Evolutionary conservation across 208 protist species (phyloP), one percentile per base, ranked within the genome.

Genomic region (Leishmania guyanensis): DNA sequence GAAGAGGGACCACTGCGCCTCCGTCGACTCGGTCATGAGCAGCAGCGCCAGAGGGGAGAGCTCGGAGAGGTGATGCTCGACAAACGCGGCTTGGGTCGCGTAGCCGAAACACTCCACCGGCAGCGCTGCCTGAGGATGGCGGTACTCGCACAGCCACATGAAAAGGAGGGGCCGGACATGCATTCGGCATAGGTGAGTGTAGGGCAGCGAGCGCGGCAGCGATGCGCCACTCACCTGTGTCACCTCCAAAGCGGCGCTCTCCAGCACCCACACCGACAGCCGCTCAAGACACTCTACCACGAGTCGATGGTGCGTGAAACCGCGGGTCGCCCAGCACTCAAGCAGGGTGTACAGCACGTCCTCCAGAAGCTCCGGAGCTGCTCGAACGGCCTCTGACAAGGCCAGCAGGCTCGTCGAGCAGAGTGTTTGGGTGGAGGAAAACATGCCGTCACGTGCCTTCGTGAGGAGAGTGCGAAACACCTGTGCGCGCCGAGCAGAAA

Each of bases 261-360:
- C 72, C n/a, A 66, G n/a, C 2, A 65, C 73, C 64, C 79, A 82
- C 5, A 68, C 56, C 0, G 87, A 85, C 54, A 96, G 87, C 12
- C 87, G 82, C 50, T 84, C 62, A 72, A 96, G 76, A 68, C 89
- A 95, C 79, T 95, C 86, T 56, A 90, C 58, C 58, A 95, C 48
- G 29, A 92, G 83, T 14, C 69, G 60, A 22, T 80, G 88, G 50
- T 90, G 88, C 10, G 75, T 75, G 80, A 95, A 96, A 16, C 87
- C 89, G 16, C 84, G 91, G 33, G 84, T 95, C 10, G 93, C 86
- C 90, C 89, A 94, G 81, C 88, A 94, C 79, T 96, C 93, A 3
- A 96, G 83, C 51, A 95, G 84, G n/a, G 89, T 91, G 80, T 90
- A 93, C 36, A 95, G 65, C 43, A 94, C 87, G 22, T 86, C 76